phyloP scores from a whole-genome alignment of 1,284 basidiomycete genomes.

The Heliocybe sulcata region DNA sequence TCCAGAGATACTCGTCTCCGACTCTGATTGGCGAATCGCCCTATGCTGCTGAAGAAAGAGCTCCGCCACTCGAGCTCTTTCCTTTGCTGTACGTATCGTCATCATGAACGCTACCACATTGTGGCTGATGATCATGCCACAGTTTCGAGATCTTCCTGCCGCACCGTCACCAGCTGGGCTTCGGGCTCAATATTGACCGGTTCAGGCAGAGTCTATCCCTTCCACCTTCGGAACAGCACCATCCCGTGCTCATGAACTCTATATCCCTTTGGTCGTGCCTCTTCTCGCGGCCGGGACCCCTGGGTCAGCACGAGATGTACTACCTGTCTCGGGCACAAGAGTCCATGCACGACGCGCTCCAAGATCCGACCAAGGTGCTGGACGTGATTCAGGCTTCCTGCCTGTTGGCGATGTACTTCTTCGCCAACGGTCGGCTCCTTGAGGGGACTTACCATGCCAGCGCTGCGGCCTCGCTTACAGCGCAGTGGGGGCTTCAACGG shows the following conservation, averaged over 20 bases:
- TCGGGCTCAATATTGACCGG: conserved; percentile 58
- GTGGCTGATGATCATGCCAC: conserved; percentile 10
- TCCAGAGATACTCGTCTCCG: not conserved
- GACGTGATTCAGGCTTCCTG: conserved; percentile 71
- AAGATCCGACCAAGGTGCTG: conserved; percentile 42
- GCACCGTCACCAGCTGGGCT: conserved; percentile 67
- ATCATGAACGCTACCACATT: conserved; percentile 5
- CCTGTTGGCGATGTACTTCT: conserved; percentile 64
- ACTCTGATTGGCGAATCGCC: conserved; percentile 10
- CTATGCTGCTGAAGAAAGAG: conserved; percentile 33
- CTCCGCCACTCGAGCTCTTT: conserved; percentile 53
- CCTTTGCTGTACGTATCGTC: conserved; percentile 45
- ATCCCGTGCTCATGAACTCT: conserved; percentile 68
- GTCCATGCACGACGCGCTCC: conserved; percentile 51
- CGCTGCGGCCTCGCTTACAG: conserved; percentile 56
- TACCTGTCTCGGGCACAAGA: conserved; percentile 58
- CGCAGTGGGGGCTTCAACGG: conserved; percentile 62
- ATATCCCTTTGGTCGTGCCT: conserved; percentile 78
- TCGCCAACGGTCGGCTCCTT: conserved; percentile 61
- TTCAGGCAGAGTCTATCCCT: conserved; percentile 50
- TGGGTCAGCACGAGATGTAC: conserved; percentile 60
- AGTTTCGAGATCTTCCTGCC: conserved; percentile 69
- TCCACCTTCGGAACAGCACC: conserved; percentile 49
- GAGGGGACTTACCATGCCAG: conserved; percentile 71
- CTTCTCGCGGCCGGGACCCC: conserved; percentile 59